Evolutionary conservation across 495 filamentous ascomycete genomes (phyloP).

Genomic region (Alectoria sarmentosa): DNA sequence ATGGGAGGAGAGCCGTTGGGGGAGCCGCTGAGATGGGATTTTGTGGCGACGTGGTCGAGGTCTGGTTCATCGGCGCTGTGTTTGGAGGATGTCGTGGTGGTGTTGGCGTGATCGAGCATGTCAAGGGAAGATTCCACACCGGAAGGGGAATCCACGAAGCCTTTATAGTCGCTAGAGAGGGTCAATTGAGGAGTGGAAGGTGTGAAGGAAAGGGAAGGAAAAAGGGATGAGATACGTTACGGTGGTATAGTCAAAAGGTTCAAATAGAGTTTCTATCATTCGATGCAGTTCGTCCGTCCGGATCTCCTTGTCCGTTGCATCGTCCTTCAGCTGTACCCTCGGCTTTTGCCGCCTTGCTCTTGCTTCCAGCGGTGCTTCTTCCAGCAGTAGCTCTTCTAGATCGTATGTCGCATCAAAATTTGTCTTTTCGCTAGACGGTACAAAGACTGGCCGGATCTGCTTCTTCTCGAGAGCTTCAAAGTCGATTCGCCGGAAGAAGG

Average conservation of each 20-base stretch:
- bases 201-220: background rate
- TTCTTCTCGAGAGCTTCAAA: conserved; percentile 82
- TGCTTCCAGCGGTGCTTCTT: conserved; percentile 93
- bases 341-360: conserved; percentile 89
- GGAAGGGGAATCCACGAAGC: conserved; percentile 20
- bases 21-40: conserved; percentile 16
- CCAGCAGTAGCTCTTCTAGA: conserved; percentile 84
- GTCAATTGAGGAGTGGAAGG: background rate
- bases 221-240: conserved; percentile 58
- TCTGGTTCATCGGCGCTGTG: conserved; percentile 23
- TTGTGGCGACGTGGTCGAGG: conserved; percentile 10
- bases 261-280: conserved; percentile 90
- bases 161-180: conserved; percentile 24
- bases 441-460: conserved; percentile 84
- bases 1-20: conserved; percentile 21
- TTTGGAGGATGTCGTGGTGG: conserved; percentile 23
- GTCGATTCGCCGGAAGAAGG: conserved; percentile 82
- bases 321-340: conserved; percentile 79
- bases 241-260: conserved; percentile 89
- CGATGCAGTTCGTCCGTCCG: conserved; percentile 89
- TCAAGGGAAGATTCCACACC: conserved; percentile 18
- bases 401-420: conserved; percentile 99
- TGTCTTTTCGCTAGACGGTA: conserved; percentile 91
- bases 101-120: conserved; percentile 20
- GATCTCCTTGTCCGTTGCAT: conserved; percentile 93